Evolutionary conservation across 495 filamentous ascomycete genomes (phyloP), one percentile per base, ranked within the genome.

Genomic region (Acidomyces sp.): DNA sequence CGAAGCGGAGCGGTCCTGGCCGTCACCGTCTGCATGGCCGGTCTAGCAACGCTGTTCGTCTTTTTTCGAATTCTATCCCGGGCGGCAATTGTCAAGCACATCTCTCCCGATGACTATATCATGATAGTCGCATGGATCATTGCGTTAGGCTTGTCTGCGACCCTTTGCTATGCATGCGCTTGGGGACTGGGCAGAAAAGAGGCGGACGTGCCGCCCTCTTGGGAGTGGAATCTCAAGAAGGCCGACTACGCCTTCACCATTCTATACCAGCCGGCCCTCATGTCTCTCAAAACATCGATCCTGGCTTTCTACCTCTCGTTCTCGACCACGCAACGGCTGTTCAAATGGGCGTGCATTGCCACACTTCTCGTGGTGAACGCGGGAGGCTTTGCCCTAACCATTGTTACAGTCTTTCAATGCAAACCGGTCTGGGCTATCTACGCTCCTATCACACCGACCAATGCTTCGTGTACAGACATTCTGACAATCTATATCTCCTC

Each of bases 361-460:
- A 82, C 81, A 2, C 59, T 92, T 4, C 58, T 62, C 23, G 72
- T 86, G 12, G 85, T 90, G 36, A 88, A 88, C 53, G 58, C 71
- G 2, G 81, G 80, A 16, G 88, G 87, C 6, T 49, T 78, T 4
- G 78, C 83, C 9, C 63, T 96, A 50, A 90, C 84, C 2, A 65
- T 94, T 29, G 64, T 93, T 57, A 92, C 88, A 55, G 74, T 88
- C 51, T 84, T 93, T 48, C 87, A 93, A 64, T 96, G 88, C 57
- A 58, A 57, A n/a, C 88, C 88, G 3, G 58, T 86, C 32, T 46
- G 55, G 24, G 79, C 78, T 30, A 76, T 70, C 4, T 84, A 76
- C 47, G 57, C 56, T 5, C 62, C 68, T 55, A 58, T 66, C 39
- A 19, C 61, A 13, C 57, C 64, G 9, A 29, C 52, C 3, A 34